phyloP scores from a whole-genome alignment of 768 basidiomycete species.

The Naematelia aurantialba region DNA sequence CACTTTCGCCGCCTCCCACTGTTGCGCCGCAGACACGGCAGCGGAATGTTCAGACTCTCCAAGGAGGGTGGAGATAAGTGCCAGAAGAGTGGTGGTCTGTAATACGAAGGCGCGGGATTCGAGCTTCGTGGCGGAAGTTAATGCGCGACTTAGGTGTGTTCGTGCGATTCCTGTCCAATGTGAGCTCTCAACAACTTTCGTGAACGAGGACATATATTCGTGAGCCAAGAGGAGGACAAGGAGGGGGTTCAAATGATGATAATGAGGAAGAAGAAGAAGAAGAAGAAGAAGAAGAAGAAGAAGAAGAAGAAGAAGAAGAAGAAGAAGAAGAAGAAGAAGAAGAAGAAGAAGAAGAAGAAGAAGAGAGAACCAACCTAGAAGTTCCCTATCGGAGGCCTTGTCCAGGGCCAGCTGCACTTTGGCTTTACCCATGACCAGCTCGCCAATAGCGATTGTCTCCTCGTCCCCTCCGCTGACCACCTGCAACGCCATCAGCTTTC shows the following conservation, averaged over 20 bases:
- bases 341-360: background rate
- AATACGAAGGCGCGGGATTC: slow-evolving; percentile 12
- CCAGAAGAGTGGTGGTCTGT: slow-evolving; percentile 12
- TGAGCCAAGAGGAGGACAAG: background rate
- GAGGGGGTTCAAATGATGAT: too few relatives aligned
- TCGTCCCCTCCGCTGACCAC: slow-evolving; percentile 12
- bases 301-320: background rate
- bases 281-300: background rate
- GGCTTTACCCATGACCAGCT: slow-evolving; percentile 27
- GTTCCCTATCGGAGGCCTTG: background rate
- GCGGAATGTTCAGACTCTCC: background rate
- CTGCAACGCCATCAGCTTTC: slow-evolving; percentile 3
- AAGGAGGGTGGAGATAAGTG: slow-evolving; percentile 11
- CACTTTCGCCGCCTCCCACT: slow-evolving; percentile 5
- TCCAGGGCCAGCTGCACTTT: slow-evolving; percentile 20
- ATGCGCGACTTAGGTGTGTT: slow-evolving; percentile 10
- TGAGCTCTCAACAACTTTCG: background rate
- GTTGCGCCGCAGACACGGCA: background rate
- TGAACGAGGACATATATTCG: background rate
- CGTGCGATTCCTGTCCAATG: slow-evolving; percentile 4
- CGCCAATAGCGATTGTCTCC: slow-evolving; percentile 20
- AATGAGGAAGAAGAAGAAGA: background rate
- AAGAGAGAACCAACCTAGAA: background rate
- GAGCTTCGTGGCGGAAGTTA: slow-evolving; percentile 11
- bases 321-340: background rate